Percentiles rank a stretch among this genome's conserved stretches.
phyloP scores from a whole-genome alignment of 208 protist genomes.

The Chromosphaera perkinsii region DNA sequence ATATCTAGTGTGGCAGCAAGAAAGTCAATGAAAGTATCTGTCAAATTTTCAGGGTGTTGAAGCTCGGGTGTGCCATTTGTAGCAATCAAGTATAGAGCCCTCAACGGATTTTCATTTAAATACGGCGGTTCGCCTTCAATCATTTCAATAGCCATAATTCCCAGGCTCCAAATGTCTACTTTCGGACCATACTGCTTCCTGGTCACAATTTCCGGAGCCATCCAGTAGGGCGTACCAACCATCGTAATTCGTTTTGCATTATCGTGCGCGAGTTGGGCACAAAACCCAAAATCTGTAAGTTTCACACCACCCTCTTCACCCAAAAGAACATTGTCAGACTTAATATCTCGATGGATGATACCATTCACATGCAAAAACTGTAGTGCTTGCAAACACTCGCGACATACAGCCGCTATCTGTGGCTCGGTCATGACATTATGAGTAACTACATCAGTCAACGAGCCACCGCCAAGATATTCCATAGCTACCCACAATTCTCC shows the following conservation, averaged over 20 bases:
- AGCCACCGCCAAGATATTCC: conserved; percentile 45
- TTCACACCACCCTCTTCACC: conserved; percentile 45
- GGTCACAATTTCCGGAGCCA: conserved; percentile 67
- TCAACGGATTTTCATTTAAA: not conserved
- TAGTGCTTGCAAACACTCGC: conserved; percentile 43
- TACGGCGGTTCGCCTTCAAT: conserved; percentile 59
- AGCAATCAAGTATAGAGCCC: conserved; percentile 46
- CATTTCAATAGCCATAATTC: conserved; percentile 65
- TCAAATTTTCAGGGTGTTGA: conserved; percentile 20
- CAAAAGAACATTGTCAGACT: conserved; percentile 67
- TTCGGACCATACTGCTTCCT: conserved; percentile 41
- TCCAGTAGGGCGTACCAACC: conserved; percentile 74
- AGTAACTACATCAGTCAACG: conserved; percentile 54
- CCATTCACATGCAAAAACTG: conserved; percentile 46
- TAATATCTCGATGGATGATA: conserved; percentile 69
- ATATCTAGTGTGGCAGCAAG: conserved; percentile 27
- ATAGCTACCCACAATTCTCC: conserved; percentile 38
- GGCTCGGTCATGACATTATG: conserved; percentile 49
- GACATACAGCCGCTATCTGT: conserved; percentile 56
- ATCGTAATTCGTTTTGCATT: conserved; percentile 59
- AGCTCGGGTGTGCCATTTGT: conserved; percentile 38
- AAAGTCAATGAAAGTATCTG: conserved; percentile 28
- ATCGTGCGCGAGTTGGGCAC: conserved; percentile 57
- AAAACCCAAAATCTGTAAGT: conserved; percentile 70
- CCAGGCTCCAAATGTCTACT: conserved; percentile 66